These are phyloP conservation scores for Globisporangium iwayamae DNA, from an alignment of 352 stramenopile species.

Conservation along the genomic window DNA sequence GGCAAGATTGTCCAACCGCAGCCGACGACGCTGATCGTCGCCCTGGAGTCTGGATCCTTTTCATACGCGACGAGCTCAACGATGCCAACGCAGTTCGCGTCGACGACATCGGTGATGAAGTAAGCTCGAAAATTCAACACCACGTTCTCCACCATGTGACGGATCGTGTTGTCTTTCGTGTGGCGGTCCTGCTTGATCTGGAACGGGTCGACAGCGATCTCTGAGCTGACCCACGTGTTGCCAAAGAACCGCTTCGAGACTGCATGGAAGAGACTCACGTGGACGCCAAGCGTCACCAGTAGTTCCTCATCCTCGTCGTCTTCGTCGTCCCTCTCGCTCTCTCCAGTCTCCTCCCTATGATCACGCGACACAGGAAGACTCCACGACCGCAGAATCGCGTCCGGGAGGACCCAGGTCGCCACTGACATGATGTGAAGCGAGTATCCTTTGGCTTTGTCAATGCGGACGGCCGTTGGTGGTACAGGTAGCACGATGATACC, in stretches of 20 bases:
- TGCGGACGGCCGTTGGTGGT: conserved; percentile 40
- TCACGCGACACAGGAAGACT: conserved; percentile 1
- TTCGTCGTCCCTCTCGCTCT: conserved; percentile 25
- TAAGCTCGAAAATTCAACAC: conserved; percentile 73
- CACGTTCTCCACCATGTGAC: conserved; percentile 50
- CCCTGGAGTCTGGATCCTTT: conserved; percentile 79
- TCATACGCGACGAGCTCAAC: conserved; percentile 91
- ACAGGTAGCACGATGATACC: conserved; percentile 61
- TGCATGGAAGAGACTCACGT: conserved; percentile 89
- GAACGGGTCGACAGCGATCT: conserved; percentile 47
- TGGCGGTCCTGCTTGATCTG: conserved; percentile 50
- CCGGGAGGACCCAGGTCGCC: conserved; percentile 62
- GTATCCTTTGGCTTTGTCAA: conserved; percentile 60
- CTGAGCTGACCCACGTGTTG: conserved; percentile 87
- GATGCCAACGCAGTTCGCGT: conserved; percentile 90
- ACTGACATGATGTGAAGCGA: conserved; percentile 65
- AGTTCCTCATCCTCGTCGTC: conserved; percentile 44
- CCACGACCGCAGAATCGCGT: conserved; percentile 31
- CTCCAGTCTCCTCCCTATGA: conserved; percentile 18
- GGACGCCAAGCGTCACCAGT: conserved; percentile 64
- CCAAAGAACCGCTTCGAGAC: conserved; percentile 88
- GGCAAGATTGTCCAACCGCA: conserved; percentile 93
- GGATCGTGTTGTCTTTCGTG: conserved; percentile 38
- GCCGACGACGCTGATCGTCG: conserved; percentile 61
- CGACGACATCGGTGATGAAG: conserved; percentile 82